Percentiles rank a stretch among this genome's conserved stretches.
Evolutionary conservation across 352 stramenopile genomes (phyloP).

Genomic region (Phytophthora meadii): DNA sequence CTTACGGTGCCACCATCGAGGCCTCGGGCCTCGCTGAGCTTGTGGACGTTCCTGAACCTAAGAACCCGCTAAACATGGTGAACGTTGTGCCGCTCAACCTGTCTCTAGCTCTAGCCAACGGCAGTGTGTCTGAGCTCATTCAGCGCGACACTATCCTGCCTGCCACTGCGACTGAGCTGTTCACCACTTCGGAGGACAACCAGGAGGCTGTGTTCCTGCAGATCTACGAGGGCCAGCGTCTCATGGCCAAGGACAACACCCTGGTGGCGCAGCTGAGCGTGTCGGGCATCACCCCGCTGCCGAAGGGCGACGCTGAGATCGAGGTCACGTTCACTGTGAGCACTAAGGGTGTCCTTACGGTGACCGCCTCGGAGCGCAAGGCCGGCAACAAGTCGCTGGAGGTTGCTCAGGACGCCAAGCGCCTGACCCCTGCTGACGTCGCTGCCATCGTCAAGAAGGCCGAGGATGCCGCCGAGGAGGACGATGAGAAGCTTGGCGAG

Average conservation of each 20-base stretch:
- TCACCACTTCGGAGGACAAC: constrained; percentile 93
- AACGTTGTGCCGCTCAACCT: constrained; percentile 94
- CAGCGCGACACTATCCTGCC: constrained; percentile 92
- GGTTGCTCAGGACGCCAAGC: constrained; percentile 77
- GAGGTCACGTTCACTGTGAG: constrained; percentile 94
- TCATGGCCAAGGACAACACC: constrained; percentile 98
- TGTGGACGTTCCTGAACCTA: constrained; percentile 69
- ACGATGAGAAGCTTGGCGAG: constrained; percentile 77
- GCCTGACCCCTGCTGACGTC: constrained; percentile 71
- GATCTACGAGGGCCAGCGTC: constrained; percentile 96
- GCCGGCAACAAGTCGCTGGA: constrained; percentile 80
- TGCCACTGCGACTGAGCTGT: constrained; percentile 77
- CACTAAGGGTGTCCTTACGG: constrained; percentile 94
- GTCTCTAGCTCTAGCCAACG: constrained; percentile 92
- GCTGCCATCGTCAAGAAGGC: constrained; percentile 84
- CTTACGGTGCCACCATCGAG: constrained; percentile 90
- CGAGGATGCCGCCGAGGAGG: constrained; percentile 84
- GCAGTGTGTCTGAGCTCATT: constrained; percentile 93
- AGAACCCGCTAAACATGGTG: constrained; percentile 78
- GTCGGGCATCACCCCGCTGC: constrained; percentile 86
- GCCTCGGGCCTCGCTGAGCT: constrained; percentile 73
- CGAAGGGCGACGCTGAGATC: constrained; percentile 93
- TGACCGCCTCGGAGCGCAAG: constrained; percentile 88
- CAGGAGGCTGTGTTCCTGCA: constrained; percentile 92
- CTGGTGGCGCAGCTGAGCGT: constrained; percentile 92